Base-by-base conservation (phyloP, 129 eudicot species). In the Ambrosia trifida region DNA sequence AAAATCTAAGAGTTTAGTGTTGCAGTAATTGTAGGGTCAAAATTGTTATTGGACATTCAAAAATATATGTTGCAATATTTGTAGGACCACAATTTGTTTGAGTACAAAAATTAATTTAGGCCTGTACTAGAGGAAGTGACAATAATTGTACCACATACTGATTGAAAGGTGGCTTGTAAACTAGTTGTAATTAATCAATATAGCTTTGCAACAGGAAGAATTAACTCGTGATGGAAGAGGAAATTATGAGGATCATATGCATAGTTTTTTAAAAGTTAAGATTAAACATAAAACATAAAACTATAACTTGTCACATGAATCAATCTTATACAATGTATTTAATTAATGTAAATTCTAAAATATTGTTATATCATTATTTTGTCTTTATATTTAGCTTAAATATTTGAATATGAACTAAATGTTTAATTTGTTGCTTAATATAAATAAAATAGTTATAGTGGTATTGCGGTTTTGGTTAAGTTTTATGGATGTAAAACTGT, bases 141-240 rank as follows among this genome's bases (percentile, higher is more conserved):
- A 66, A 66, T 75, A 43, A 67, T 66, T 67, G 79, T 66, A 75
- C 68, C 7, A 38, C 8, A 10, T 5, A 20, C 35, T 49, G n/a
- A 12, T 8, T n/a, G 41, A 12, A 7, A n/a, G 0, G n/a, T 1
- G 18, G 53, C 10, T 0, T 24, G 0, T 24, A 24, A 24, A 24
- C 28, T 24, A 24, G 28, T 24, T 2, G 17, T 35, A 20, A 40
- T 10, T 10, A 40, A 40, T 40, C 44, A 40, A 40, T 7, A 40
- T 7, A 40, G 7, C 43, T 36, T 36, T 36, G 43, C 43, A 36
- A 36, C 43, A 4, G 9, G 43, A 36, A 36, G 43, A 8, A 36
- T 36, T 36, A 36, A 4, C 43, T 36, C 43, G 8, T 36, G 43
- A 36, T 36, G 43, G 43, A 40, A 40, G 11, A 0, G 44, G 44